Percentiles rank a stretch among this genome's conserved stretches.
phyloP scores from a whole-genome alignment of 345 rosid species.

The Trapa bicornis region DNA sequence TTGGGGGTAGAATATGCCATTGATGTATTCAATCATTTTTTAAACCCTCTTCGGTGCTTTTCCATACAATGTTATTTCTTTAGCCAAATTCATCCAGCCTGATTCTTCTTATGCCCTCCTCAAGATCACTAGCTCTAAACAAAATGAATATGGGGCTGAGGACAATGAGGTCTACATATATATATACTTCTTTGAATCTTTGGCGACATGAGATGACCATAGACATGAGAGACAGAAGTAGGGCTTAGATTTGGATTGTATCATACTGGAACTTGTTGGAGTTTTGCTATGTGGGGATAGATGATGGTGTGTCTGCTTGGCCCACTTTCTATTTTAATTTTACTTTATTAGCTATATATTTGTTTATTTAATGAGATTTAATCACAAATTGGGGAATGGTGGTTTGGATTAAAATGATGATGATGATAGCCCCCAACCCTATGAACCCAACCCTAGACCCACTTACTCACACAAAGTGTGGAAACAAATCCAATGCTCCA shows the following conservation, averaged over 20 bases:
- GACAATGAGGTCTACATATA: too few species aligned
- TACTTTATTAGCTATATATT: background rate
- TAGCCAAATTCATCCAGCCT: too few species aligned
- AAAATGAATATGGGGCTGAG: too few species aligned
- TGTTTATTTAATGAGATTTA: background rate
- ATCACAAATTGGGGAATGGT: background rate
- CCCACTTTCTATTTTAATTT: conserved; percentile 2
- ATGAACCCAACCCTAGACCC: background rate
- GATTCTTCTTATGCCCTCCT: too few species aligned
- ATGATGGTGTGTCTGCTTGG: conserved; percentile 20
- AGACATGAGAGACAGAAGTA: too few species aligned
- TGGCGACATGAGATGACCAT: too few species aligned
- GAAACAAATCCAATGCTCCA: background rate
- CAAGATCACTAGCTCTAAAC: too few species aligned
- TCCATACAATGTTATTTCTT: too few species aligned
- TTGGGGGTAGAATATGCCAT: too few species aligned
- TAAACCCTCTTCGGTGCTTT: too few species aligned
- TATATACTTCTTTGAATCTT: too few species aligned
- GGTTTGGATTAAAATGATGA: background rate
- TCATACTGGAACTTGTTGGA: conserved; percentile 5
- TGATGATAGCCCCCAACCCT: background rate
- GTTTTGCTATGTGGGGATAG: conserved; percentile 3
- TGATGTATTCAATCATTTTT: too few species aligned
- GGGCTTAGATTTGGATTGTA: background rate
- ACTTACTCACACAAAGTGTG: background rate